phyloP scores from a whole-genome alignment of 768 basidiomycete genomes.

The Tulasnella calospora region DNA sequence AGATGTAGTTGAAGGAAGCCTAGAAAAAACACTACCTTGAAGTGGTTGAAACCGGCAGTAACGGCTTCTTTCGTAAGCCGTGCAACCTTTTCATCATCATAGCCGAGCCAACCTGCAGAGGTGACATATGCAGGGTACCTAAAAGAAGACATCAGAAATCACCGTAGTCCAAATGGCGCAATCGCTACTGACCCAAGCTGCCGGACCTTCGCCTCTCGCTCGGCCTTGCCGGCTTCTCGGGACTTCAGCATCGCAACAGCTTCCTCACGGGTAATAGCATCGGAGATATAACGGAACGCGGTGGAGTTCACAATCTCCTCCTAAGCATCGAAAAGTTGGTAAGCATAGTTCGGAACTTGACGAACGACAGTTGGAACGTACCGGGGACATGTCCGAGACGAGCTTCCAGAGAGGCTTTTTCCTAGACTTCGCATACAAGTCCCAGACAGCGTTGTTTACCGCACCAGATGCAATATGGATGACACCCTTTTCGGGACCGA shows the following conservation, averaged over 20 bases:
- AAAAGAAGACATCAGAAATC: not conserved
- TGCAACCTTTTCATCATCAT: constrained; percentile 86
- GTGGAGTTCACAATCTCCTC: constrained; percentile 73
- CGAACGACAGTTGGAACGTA: constrained; percentile 32
- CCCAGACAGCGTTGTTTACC: constrained; percentile 92
- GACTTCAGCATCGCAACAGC: constrained; percentile 76
- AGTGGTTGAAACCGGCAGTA: constrained; percentile 88
- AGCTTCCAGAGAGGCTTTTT: constrained; percentile 92
- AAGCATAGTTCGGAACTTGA: not conserved
- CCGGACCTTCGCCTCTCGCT: constrained; percentile 69
- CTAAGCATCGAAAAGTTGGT: constrained; percentile 36
- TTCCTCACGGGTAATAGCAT: constrained; percentile 87
- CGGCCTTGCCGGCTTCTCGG: constrained; percentile 69
- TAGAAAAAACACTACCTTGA: constrained; percentile 51
- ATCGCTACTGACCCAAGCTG: constrained; percentile 51
- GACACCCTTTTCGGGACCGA: constrained; percentile 93
- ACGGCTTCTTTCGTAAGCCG: constrained; percentile 83
- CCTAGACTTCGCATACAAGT: constrained; percentile 76
- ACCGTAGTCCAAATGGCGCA: not conserved
- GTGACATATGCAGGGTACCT: constrained; percentile 94
- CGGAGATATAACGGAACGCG: constrained; percentile 79
- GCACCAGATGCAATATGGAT: constrained; percentile 86
- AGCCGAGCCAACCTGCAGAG: constrained; percentile 90
- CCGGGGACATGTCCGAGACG: constrained; percentile 83
- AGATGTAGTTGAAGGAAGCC: not conserved